Evolutionary conservation across 805 yeast genomes (phyloP).

Genomic region (Metschnikowia matae): DNA sequence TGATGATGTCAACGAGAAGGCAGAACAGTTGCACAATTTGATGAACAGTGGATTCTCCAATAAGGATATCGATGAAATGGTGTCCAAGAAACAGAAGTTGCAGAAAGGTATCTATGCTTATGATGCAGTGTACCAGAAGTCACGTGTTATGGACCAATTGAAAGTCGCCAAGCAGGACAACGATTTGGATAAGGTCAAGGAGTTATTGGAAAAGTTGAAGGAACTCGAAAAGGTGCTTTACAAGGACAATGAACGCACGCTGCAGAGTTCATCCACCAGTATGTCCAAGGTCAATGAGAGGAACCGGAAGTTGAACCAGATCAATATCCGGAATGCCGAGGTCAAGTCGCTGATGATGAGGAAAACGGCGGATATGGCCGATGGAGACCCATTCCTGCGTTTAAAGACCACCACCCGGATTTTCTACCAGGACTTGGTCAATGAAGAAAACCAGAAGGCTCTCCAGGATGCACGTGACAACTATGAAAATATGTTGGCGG

Average conservation of each 20-base stretch:
- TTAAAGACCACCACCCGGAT: slow-evolving; percentile 83
- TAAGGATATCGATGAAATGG: slow-evolving; percentile 72
- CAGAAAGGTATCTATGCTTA: slow-evolving; percentile 41
- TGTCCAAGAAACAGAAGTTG: slow-evolving; percentile 63
- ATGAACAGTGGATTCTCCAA: slow-evolving; percentile 64
- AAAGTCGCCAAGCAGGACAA: slow-evolving; percentile 66
- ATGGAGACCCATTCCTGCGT: slow-evolving; percentile 82
- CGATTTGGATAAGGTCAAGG: slow-evolving; percentile 30
- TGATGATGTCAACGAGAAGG: slow-evolving; percentile 62
- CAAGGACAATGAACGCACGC: slow-evolving; percentile 26
- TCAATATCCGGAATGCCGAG: slow-evolving; percentile 77
- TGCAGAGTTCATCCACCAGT: slow-evolving; percentile 38
- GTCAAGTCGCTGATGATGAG: slow-evolving; percentile 54
- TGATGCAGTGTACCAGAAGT: slow-evolving; percentile 72
- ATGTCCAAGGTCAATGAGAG: slow-evolving; percentile 77
- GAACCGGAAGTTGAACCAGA: slow-evolving; percentile 77
- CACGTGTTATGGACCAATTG: slow-evolving; percentile 67
- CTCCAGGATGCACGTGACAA: slow-evolving; percentile 49
- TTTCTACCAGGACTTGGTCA: slow-evolving; percentile 60
- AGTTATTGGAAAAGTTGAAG: slow-evolving; percentile 34
- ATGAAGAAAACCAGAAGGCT: slow-evolving; percentile 57
- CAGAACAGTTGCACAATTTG: slow-evolving; percentile 57
- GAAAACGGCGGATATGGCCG: slow-evolving; percentile 40
- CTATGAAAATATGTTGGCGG: slow-evolving; percentile 36
- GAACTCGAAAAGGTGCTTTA: slow-evolving; percentile 46